Evolutionary conservation across 2,329 filamentous ascomycete genomes (phyloP), one percentile per base, ranked within the genome.

Genomic region (Arthroderma sp.): DNA sequence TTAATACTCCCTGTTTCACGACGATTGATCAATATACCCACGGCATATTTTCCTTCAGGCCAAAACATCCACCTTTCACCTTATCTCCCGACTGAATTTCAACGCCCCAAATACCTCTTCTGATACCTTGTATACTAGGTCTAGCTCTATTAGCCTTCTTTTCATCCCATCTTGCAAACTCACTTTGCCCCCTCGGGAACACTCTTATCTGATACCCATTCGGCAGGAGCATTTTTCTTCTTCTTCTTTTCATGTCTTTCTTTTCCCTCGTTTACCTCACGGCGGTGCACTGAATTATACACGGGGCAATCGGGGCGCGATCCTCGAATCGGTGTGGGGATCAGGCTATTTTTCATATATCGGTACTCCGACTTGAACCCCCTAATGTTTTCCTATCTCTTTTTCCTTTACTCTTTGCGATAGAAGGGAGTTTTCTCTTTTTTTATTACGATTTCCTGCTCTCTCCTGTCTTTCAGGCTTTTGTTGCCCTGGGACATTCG

Each of bases 1-100:
- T 4, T 2, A 43, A 17, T 56, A 59, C 60, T 60, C 59, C 58
- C 56, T 61, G 53, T 55, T 59, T 39, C 25, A 56, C 56, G 23
- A 31, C 49, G 25, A 25, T 51, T n/a, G 44, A 51, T 51, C 44
- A n/a, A 51, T 51, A 51, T 51, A 51, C 44, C 44, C 44, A 51
- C 44, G 23, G 28, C 44, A 51, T 51, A 28, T 33, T 51, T 51
- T 51, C 25, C 15, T 51, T 25, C 25, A 13, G 25, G 11, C 11
- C 43, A 19, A 15, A 9, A 51, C 41, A 19, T 23, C 4, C 41
- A 25, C 19, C 9, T 11, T 35, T 53, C 23, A 31, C 21, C 21
- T 44, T 28, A 38, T 19, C 19, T 52, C 47, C 31, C 25, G 25
- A 19, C 47, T 35, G 49, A 53, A 53, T 33, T 35, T 35, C 41